These are phyloP conservation scores for Onygena corvina DNA, from an alignment of 2,329 filamentous ascomycete species.

Conservation along the genomic window DNA sequence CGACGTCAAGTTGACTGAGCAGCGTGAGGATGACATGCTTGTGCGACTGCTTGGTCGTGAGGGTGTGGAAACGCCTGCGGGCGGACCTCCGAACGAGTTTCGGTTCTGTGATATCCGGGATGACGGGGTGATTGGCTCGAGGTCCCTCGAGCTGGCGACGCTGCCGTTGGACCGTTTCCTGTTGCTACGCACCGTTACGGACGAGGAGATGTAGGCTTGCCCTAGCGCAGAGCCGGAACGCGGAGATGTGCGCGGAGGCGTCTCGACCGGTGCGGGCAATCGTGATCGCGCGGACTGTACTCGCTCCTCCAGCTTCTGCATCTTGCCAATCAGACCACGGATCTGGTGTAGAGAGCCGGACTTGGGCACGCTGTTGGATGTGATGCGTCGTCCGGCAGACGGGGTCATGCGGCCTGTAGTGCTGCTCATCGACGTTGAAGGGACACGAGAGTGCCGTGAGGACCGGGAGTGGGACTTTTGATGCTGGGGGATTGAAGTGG, in stretches of 20 bases:
- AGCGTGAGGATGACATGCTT: conserved; percentile 43
- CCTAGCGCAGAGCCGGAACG: conserved; percentile 43
- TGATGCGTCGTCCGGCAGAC: conserved; percentile 29
- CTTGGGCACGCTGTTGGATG: conserved; percentile 16
- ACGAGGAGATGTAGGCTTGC: conserved; percentile 41
- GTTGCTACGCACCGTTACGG: conserved; percentile 43
- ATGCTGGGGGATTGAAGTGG: conserved; percentile 42
- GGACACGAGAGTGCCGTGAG: conserved; percentile 43
- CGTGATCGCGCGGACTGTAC: conserved; percentile 87
- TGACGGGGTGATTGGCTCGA: conserved; percentile 23
- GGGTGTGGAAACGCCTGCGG: conserved; percentile 9
- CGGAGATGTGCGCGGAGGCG: conserved; percentile 71
- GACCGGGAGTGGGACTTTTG: conserved; percentile 33
- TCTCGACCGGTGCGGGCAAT: conserved; percentile 66
- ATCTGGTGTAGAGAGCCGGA: conserved; percentile 77
- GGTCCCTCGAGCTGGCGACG: conserved; percentile 28
- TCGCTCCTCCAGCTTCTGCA: conserved; percentile 88
- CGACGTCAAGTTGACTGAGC: conserved; percentile 32
- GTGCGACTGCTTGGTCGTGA: conserved; percentile 50
- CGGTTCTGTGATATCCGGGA: conserved; percentile 27
- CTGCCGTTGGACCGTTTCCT: conserved; percentile 34
- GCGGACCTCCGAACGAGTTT: conserved; percentile 39
- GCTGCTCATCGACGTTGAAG: conserved; percentile 46
- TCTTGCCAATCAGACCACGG: conserved; percentile 84
- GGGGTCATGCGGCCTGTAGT: conserved; percentile 33